Percentiles rank a stretch among this genome's conserved stretches.
phyloP scores from a whole-genome alignment of 768 basidiomycete species.

The Clitopilus hobsonii region DNA sequence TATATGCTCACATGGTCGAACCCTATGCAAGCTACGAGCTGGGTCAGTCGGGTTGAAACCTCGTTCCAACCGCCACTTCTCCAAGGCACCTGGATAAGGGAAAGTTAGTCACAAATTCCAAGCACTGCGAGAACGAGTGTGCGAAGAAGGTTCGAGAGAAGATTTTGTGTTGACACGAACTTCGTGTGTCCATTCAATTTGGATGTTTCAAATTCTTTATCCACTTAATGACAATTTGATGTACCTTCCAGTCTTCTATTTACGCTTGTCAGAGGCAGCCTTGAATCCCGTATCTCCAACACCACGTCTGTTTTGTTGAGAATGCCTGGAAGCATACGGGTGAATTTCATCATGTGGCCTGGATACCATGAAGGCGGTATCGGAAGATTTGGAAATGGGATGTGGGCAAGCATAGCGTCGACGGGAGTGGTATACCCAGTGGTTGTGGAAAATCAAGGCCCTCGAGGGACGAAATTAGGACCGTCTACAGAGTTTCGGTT shows the following conservation, averaged over 20 bases:
- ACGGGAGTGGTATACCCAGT: too few relatives aligned
- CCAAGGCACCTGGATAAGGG: slow-evolving; percentile 48
- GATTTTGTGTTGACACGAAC: too few relatives aligned
- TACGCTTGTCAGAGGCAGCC: slow-evolving; percentile 90
- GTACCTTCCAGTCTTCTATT: slow-evolving; percentile 85
- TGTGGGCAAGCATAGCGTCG: slow-evolving; percentile 19
- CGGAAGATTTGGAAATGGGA: slow-evolving; percentile 46
- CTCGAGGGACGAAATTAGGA: too few relatives aligned
- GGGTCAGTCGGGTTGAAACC: slow-evolving; percentile 48
- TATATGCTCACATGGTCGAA: slow-evolving; percentile 69
- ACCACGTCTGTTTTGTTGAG: slow-evolving; percentile 85
- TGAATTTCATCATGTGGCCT: slow-evolving; percentile 92
- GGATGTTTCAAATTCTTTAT: slow-evolving; percentile 13
- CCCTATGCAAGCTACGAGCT: slow-evolving; percentile 31
- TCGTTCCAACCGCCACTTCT: slow-evolving; percentile 65
- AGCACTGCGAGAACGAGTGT: background rate
- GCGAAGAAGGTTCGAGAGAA: background rate
- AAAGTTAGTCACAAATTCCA: slow-evolving; percentile 1
- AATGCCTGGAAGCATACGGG: slow-evolving; percentile 67
- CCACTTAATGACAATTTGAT: slow-evolving; percentile 24
- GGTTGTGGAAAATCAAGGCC: too few relatives aligned
- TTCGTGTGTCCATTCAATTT: too few relatives aligned
- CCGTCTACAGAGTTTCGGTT: too few relatives aligned
- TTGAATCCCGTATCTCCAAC: slow-evolving; percentile 90
- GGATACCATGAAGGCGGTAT: slow-evolving; percentile 90